Evolutionary conservation across 2,329 filamentous ascomycete genomes (phyloP), one percentile per base, ranked within the genome.

Genomic region (Bipolaris sorokiniana): DNA sequence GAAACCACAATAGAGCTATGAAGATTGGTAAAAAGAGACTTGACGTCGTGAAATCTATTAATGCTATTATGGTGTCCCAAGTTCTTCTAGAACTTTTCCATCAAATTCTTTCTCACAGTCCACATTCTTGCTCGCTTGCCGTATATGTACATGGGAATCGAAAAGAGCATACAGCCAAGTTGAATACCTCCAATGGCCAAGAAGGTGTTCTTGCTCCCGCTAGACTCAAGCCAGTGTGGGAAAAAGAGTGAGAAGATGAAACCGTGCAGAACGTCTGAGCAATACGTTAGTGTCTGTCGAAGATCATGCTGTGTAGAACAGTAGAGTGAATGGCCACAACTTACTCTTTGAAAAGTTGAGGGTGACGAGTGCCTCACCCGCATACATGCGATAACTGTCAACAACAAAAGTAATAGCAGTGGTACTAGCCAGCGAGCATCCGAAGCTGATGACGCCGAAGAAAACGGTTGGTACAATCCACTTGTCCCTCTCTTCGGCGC

Each of bases 381-480:
- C 94, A 76, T 97, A 97, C 70, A 96, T 90, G 10, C 93, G 84
- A 76, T 98, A 97, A 63, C 89, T 92, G 77, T 98, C 94, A 7
- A 98, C 92, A 52, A 90, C 92, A 69, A 97, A 98, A 0, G 94
- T 97, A 70, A 98, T 97, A 18, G 91, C 84, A 0, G 93, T 98
- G 0, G 94, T 97, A 26, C 89, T 92, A 0, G 92, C 94, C 1
- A 98, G 82, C 3, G 90, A 90, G 77, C 94, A 97, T 1, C 94
- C 95, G 70, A 98, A 97, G 0, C 91, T 95, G 31, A 97, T 88
- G 46, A 97, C 76, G 6, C 94, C 94, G 64, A 98, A 97, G 79
- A 98, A 97, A 3, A 96, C 74, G 0, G 94, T 97, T 0, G 95
- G 95, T 0, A 97, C 91, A 50, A 97, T 96, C 90, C 91, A 98